A percentile compares a stretch with the other conserved stretches of the same genome.
phyloP scores from a whole-genome alignment of 306 rosid genomes.

The Neltuma alba region DNA sequence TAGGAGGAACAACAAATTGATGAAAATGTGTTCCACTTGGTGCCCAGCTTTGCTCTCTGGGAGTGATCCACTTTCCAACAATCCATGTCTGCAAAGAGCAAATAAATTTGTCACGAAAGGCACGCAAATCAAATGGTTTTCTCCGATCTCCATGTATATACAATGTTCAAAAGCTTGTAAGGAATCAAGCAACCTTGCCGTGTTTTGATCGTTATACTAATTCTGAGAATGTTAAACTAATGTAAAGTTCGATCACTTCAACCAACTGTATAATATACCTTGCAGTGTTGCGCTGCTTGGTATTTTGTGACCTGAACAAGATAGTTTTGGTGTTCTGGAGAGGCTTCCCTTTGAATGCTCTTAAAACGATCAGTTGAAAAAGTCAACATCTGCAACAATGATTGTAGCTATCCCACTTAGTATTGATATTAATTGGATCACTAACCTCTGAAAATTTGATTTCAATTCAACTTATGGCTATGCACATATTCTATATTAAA shows the following conservation, averaged over 20 bases:
- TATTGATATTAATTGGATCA: background rate
- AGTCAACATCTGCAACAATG: constrained; percentile 74
- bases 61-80: constrained; percentile 96
- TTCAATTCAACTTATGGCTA: background rate
- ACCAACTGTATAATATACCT: constrained; percentile 41
- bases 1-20: constrained; percentile 92
- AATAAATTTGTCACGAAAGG: background rate
- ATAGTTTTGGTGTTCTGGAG: constrained; percentile 64
- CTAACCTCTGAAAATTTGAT: background rate
- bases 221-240: background rate
- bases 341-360: constrained; percentile 78
- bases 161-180: background rate
- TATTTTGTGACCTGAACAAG: constrained; percentile 88
- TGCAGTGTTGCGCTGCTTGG: constrained; percentile 82
- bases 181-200: background rate
- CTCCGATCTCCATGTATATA: no score
- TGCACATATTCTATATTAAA: background rate
- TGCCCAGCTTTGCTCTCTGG: constrained; percentile 86
- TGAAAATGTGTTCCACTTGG: constrained; percentile 84
- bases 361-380: constrained; percentile 75
- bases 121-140: no score
- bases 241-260: background rate
- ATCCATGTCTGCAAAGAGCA: constrained; percentile 72
- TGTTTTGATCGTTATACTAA: background rate
- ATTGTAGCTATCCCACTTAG: background rate